Base-by-base conservation (phyloP, 495 filamentous ascomycete species). In the Cryomyces minteri region DNA sequence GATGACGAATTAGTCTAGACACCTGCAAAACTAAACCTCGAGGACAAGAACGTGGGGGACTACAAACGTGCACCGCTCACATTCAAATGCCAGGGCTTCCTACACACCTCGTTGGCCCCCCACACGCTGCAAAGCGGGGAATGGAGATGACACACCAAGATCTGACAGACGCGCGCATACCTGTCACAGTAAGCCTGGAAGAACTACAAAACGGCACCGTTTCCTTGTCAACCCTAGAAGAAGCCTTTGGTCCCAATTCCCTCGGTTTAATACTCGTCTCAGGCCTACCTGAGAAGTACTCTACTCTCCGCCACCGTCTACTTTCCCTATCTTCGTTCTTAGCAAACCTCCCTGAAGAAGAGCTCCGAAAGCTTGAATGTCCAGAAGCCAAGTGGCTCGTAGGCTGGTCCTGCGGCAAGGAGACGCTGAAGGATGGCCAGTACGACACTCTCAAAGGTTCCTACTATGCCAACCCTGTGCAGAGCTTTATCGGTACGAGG, bases 371-470 rank as follows among this genome's bases (percentile, higher is more conserved):
- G 51, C 69, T 84, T 18, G 81, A 84, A 51, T 74, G 72, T 31
- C 70, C 74, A 28, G 69, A 59, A 38, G 64, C 76, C 10, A 76
- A 74, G 52, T 80, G 71, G 61, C 66, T 74, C 11, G 67, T 73
- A 32, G 74, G 75, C 61, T 81, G 77, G 78, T 94, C 86, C 32
- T 80, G 77, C 57, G 88, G 88, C 44, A 94, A 92, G 62, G 88
- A 94, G 62, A 90, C 82, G n/a, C 76, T 96, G 41, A 83, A 84
- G 51, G 77, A 82, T 56, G 85, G 88, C 48, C 78, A 80, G 47
- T 84, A 87, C 51, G 90, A 99, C 54, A 94, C 82, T 5, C 71
- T 83, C 8, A 99, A 99, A 66, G 90, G 90, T 44, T 93, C 85
- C 12, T 99, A 82, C 69, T 99, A 96, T 59, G 80, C 88, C 58